These are phyloP conservation scores for Peronospora belbahrii DNA, from an alignment of 352 stramenopile genomes.

Conservation along the genomic window DNA sequence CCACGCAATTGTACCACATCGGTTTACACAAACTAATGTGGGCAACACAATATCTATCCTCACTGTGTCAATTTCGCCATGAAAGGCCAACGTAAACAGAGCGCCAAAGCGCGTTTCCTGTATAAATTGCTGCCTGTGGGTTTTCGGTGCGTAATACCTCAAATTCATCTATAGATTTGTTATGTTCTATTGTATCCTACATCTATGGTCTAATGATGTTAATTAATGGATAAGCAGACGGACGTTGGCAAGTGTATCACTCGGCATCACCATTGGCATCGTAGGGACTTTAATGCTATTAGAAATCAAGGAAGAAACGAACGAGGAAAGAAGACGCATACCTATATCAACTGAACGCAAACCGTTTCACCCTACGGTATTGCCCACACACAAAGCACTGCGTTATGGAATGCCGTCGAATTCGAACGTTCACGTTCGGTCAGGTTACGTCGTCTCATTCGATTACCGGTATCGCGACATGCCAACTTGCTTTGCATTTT, in stretches of 20 bases:
- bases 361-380: slow-evolving; percentile 4
- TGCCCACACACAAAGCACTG: slow-evolving; percentile 53
- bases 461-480: slow-evolving; percentile 51
- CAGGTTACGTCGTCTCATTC: slow-evolving; percentile 80
- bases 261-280: slow-evolving; percentile 48
- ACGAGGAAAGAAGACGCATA: slow-evolving; percentile 1
- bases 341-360: slow-evolving; percentile 12
- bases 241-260: slow-evolving; percentile 34
- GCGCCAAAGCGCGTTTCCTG: slow-evolving; percentile 14
- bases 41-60: background rate
- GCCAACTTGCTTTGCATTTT: background rate
- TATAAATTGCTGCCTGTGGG: slow-evolving; percentile 26
- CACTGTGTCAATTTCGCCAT: slow-evolving; percentile 13
- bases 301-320: slow-evolving; percentile 19
- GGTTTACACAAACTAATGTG: background rate
- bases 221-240: slow-evolving; percentile 21
- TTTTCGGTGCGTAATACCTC: slow-evolving; percentile 21
- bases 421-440: slow-evolving; percentile 61
- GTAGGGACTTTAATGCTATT: slow-evolving; percentile 37
- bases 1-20: slow-evolving; percentile 11
- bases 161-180: background rate
- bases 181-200: background rate
- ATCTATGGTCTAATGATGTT: slow-evolving; percentile 5
- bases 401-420: slow-evolving; percentile 64
- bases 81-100: slow-evolving; percentile 23